Base-by-base conservation (phyloP, 2,329 filamentous ascomycete species). In the Sporothrix sp. region DNA sequence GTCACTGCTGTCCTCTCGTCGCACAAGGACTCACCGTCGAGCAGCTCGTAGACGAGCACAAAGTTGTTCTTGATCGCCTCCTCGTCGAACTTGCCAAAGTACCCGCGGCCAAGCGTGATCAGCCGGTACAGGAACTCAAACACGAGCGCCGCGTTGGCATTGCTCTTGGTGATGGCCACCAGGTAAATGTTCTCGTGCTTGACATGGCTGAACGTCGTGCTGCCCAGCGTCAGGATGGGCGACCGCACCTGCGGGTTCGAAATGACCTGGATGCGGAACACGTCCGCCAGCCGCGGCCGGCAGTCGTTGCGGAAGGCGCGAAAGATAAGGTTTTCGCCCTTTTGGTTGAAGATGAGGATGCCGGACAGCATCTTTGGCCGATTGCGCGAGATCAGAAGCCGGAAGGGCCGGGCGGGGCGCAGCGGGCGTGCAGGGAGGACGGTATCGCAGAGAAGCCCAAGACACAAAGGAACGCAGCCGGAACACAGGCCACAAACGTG, bases 51-150 rank as follows among this genome's bases (percentile, higher is more conserved):
- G 35, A 98, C 89, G 58, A 98, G 75, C 57, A 98, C 93, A 71
- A 98, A 98, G 73, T 98, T 98, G 72, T 96, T 97, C 83, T 98
- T 98, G 61, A 98, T 91, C 52, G 93, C 90, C 71, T 98, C 93
- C 75, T 98, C 93, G 64, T 98, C 93, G 64, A 98, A 95, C 70
- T 97, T 97, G 65, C 87, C 91, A 75, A 98, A 98, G 70, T 98
- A 98, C 52, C 89, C 87, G 71, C 87, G 89, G 37, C 93, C 93
- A 57, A 98, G 74, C 63, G 84, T 79, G 58, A 96, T 87, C 62
- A 98, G 73, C 60, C 90, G 82, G 72, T 97, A 97, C 55, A 98
- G 74, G 65, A 98, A 98, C 72, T 98, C 93, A 64, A 98, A 98
- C 21, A 98, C 88, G 51, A 98, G 79, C 37, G 94, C 94, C 11